A percentile compares a stretch with the other conserved stretches of the same genome.
Evolutionary conservation across 352 stramenopile genomes (phyloP).

Genomic region (Globisporangium megalacanthum): DNA sequence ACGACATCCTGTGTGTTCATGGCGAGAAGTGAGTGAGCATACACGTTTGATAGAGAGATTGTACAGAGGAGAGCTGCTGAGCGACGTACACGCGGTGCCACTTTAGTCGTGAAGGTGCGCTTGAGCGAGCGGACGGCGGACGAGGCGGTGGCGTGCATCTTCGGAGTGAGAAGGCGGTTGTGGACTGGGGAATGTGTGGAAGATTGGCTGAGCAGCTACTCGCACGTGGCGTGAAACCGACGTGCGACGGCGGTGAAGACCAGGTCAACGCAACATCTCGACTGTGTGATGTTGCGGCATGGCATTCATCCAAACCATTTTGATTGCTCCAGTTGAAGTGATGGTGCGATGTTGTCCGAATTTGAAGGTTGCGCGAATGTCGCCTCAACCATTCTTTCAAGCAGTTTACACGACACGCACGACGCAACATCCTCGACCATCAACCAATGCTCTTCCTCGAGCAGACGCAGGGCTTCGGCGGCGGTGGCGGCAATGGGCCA

Average conservation of each 20-base stretch:
- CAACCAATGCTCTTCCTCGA: conserved; percentile 69
- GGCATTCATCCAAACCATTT: too few relatives aligned
- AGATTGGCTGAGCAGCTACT: too few relatives aligned
- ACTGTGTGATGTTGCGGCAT: too few relatives aligned
- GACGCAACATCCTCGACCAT: background rate
- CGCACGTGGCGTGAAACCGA: too few relatives aligned
- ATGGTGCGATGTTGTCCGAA: too few relatives aligned
- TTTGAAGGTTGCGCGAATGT: conserved; percentile 4
- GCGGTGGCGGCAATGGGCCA: conserved; percentile 3
- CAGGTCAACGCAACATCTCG: too few relatives aligned
- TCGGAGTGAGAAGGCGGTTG: background rate
- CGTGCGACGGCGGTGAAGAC: too few relatives aligned
- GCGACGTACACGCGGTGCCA: conserved; percentile 28
- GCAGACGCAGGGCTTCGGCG: conserved; percentile 68
- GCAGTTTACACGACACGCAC: background rate
- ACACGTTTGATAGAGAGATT: background rate
- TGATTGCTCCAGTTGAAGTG: too few relatives aligned
- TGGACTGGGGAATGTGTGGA: too few relatives aligned
- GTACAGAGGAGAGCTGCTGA: background rate
- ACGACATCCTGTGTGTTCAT: conserved; percentile 74
- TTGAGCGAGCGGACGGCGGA: conserved; percentile 24
- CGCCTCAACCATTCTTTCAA: background rate
- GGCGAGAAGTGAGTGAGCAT: conserved; percentile 1
- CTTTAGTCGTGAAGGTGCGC: conserved; percentile 35
- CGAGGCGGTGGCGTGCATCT: conserved; percentile 22